Evolutionary conservation across 2,329 filamentous ascomycete species (phyloP).

Genomic region (Acrocalymma vagum): DNA sequence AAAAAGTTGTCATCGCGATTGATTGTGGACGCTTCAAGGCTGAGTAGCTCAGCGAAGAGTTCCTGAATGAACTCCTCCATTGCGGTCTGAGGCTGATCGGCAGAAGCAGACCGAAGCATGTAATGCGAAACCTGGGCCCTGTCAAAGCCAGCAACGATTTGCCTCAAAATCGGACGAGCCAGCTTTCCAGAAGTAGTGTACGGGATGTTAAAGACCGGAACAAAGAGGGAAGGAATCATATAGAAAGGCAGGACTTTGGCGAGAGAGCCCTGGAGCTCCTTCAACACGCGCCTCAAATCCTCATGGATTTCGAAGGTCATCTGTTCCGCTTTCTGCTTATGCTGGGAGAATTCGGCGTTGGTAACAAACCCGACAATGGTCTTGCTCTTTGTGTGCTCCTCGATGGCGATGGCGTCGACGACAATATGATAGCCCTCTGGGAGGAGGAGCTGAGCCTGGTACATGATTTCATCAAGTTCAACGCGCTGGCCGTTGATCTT

Average conservation of each 20-base stretch:
- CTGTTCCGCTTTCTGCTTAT: conserved; percentile 6
- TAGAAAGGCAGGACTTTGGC: conserved; percentile 39
- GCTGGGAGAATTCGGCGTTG: conserved; percentile 10
- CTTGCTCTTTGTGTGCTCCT: conserved; percentile 20
- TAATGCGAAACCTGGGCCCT: conserved; percentile 19
- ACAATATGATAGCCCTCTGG: conserved; percentile 16
- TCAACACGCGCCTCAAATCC: conserved; percentile 14
- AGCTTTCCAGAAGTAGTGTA: conserved; percentile 48
- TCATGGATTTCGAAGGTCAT: conserved; percentile 17
- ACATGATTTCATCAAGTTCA: conserved; percentile 47
- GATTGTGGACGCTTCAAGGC: conserved; percentile 8
- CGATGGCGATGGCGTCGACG: conserved; percentile 18
- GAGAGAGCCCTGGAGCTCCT: conserved; percentile 13
- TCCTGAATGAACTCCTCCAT: conserved; percentile 18
- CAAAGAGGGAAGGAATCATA: conserved; percentile 52
- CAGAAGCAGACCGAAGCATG: conserved; percentile 15
- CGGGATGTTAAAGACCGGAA: conserved; percentile 48
- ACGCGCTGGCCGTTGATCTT: conserved; percentile 50
- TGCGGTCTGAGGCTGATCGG: conserved; percentile 11
- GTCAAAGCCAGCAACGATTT: conserved; percentile 14
- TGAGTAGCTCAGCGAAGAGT: conserved; percentile 8
- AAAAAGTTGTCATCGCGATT: conserved; percentile 19
- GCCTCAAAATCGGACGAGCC: conserved; percentile 33
- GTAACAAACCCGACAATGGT: conserved; percentile 20
- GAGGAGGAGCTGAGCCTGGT: conserved; percentile 12